Evolutionary conservation across 2,329 filamentous ascomycete genomes (phyloP), one percentile per base, ranked within the genome.

Genomic region (Corinectria fuckeliana): DNA sequence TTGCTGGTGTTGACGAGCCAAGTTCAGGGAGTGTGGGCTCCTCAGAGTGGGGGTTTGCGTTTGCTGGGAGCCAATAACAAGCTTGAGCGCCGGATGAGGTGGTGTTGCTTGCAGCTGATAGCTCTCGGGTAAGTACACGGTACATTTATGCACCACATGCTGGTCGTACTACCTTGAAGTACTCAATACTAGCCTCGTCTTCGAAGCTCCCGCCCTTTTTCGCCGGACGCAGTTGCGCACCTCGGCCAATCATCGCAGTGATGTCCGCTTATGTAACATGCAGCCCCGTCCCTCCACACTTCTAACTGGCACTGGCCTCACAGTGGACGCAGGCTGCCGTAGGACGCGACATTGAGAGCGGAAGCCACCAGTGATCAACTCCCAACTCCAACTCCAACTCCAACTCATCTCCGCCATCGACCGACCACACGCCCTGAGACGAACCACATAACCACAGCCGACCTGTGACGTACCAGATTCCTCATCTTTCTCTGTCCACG

Each of bases 311-410:
- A 18, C 41, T 44, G 23, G 23, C 18, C 32, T 44, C 42, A 45
- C 57, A 57, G 56, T 65, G 53, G 34, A 49, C 59, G 68, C 71
- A 76, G 75, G 75, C 75, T 76, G 63, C 75, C 70, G 71, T 65
- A 66, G 71, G 71, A 74, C 74, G 73, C 74, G 74, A 72, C 72
- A 74, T 64, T 67, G 61, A 65, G 63, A 61, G 65, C n/a, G n/a
- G 60, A 65, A 61, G 59, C 62, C 56, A 60, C 50, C 45, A 38
- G 42, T 47, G 25, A 23, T 23, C 48, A 60, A 49, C 58, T 54
- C 42, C 32, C 47, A 21, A 54, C 28, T 44, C 34, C 56, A 59
- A 54, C 28, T 44, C 34, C 56, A 59, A 36, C 56, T 56, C n/a
- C 48, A 65, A 60, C 63, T 44, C 49, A 44, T 50, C 62, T 50